Conservation (phyloP, 129 eudicot species). For the Chrysanthemum makinoi region DNA sequence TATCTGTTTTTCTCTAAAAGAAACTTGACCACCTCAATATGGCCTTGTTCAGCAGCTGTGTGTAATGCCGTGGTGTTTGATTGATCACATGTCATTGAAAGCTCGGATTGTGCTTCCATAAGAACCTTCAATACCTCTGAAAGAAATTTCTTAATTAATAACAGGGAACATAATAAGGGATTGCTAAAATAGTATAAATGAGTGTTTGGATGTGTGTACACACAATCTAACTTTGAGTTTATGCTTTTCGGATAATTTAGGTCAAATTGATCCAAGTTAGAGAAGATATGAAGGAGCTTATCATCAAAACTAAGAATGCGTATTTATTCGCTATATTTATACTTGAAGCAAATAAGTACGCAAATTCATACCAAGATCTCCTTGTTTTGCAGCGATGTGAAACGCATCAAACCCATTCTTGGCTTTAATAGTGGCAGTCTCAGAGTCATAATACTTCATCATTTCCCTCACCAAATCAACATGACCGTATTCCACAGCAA, state of each 20-base stretch:
- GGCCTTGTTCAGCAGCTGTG: constrained; percentile 74
- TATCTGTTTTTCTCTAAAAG: constrained; percentile 54
- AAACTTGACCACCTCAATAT: constrained; percentile 60
- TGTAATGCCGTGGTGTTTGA: constrained; percentile 72
- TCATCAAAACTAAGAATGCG: too few species aligned
- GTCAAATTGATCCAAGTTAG: too few species aligned
- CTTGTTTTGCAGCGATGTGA: constrained; percentile 59
- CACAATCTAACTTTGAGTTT: too few species aligned
- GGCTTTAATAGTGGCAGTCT: constrained; percentile 50
- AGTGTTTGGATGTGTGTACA: not conserved
- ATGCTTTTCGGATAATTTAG: too few species aligned
- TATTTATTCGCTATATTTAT: too few species aligned
- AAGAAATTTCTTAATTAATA: constrained; percentile 17
- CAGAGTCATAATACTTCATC: constrained; percentile 46
- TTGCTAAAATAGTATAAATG: not conserved
- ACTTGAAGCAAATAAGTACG: not conserved
- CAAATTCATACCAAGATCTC: constrained; percentile 48
- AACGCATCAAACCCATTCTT: constrained; percentile 59
- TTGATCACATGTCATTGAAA: constrained; percentile 63
- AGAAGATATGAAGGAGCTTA: too few species aligned
- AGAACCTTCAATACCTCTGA: constrained; percentile 64
- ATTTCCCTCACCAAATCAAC: constrained; percentile 48
- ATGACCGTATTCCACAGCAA: constrained; percentile 53
- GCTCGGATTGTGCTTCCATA: constrained; percentile 59
- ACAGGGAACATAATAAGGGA: not conserved